Evolutionary conservation across 805 yeast genomes (phyloP), one percentile per base, ranked within the genome.

Genomic region (Candida hungchunana): DNA sequence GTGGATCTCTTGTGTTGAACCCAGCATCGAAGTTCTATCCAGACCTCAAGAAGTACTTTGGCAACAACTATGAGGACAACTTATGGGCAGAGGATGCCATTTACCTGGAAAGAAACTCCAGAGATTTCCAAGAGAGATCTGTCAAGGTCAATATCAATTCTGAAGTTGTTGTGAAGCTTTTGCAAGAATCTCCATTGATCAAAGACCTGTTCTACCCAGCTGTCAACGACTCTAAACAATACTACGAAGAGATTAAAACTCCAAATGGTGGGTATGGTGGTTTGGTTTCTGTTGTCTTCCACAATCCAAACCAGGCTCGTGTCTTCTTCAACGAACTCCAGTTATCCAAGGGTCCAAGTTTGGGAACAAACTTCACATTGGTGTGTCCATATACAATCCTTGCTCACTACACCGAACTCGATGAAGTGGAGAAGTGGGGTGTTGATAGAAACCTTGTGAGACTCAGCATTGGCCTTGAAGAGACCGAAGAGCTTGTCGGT

Each of bases 21-120:
- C 82, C 89, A 5, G 51, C 66, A 6, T 71, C 89, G 7, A 61
- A 58, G 27, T 59, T 51, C 43, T 88, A 74, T 62, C 38, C 47
- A 3, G 40, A 35, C 37, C 69, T 85, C 39, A 79, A 79, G 53
- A 39, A 56, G 26, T 70, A 70, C 47, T 66, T 78, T 47, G 51
- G 69, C 37, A 63, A 66, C 7, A 69, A 70, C 30, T 86, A 73
- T 56, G 85, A 78, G 48, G 97, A 90, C 51, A 60, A 69, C 6
- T 71, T 85, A 47, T 93, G 97, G 97, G 85, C 80, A 21, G 96
- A 90, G 61, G 98, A 93, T 62, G 96, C 96, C 2, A 76, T 93
- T 36, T 81, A 82, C 53, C 62, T 93, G 53, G 98, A 93, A 60
- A 72, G 96, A 55, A 93, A 93, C 65, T 86, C 96, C 5, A 75